Base-by-base conservation (phyloP, 192 early-diverging fungal genomes). In the Lobosporangium transversale region DNA sequence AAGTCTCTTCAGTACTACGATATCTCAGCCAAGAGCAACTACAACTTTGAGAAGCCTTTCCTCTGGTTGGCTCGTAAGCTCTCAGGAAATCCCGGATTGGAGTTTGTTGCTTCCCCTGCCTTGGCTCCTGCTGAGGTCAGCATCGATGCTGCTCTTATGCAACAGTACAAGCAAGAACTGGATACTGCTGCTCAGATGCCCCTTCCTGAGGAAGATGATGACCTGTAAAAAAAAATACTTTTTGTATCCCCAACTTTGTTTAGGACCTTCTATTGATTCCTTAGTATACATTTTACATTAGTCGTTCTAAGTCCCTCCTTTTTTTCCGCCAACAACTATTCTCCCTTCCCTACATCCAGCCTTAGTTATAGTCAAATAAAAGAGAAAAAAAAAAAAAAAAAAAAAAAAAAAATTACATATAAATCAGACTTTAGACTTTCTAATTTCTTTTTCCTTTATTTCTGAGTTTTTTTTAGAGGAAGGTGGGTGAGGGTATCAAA, bases 1-100 rank as follows among this genome's bases (percentile, higher is more conserved):
- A 98, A 98, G 93, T 98, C 98, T 86, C 91, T 99, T 36, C 98
- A 99, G 89, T 99, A 99, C 92, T 99, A 98, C 85, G 98, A 99
- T 83, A 99, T 99, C 82, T 94, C 92, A 58, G 98, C 98, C 78
- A 99, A 99, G 90, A 90, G 88, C 81, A 99, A 99, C 92, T 99
- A 98, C 89, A 99, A 98, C 90, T 98, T 98, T 80, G 98, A 99
- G 88, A 99, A 99, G 93, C 98, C 98, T 58, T 98, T 98, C 94
- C 88, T 99, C 70, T 99, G 97, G 97, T 92, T 99, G 64, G 97
- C 96, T 26, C 91, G 98, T 68, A 98, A 98, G 91, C 88, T 99
- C 62, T 85, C 92, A 62, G 97, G 96, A 44, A 95, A 98, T 87
- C 83, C 91, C 58, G 90, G 93, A 84, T 88, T 99, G 48, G 96